Evolutionary conservation across 2,329 filamentous ascomycete genomes (phyloP), one percentile per base, ranked within the genome.

Genomic region (Penicillium psychrosexuale): DNA sequence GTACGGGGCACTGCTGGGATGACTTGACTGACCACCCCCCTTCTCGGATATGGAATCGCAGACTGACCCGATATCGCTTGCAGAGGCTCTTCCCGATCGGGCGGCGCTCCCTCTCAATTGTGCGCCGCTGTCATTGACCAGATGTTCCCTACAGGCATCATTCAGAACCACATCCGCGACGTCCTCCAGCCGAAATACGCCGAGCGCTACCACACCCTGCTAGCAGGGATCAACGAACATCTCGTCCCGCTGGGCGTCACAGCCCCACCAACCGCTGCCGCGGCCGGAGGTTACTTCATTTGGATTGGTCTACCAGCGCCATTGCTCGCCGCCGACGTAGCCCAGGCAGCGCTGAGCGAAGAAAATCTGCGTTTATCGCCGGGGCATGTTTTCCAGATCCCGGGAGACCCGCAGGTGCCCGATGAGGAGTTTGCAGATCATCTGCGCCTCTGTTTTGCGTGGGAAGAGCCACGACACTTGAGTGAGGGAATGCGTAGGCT

Each of bases 211-310:
- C 68, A 72, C 19, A 70, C 77, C 2, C 80, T 93, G 67, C 77
- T 85, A 58, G 63, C 71, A 2, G 84, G 86, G 0, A 82, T 94
- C 24, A 68, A 79, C 36, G 69, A 79, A 47, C 71, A 87, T 45
- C 76, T 95, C 1, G 67, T 80, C 0, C 87, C 88, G 0, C 75
- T 89, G 0, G 88, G 86, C 1, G 81, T 89, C 0, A 69, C 61
- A 3, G 43, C 72, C 8, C 47, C 61, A n/a, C 28, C 50, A 8
- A 49, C 60, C 5, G 45, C 76, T 33, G 69, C 76, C 3, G 71
- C 86, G 3, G 87, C 86, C 30, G 91, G 91, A 0, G 91, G 91
- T 0, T 96, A 93, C 69, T 96, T 96, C 70, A 77, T 96, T 45
- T 96, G 91, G 91, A 72, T 95, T 27, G 80, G 78, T 1, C 71